phyloP scores from a whole-genome alignment of 2,329 filamentous ascomycete species.

The Aspergillus felis region DNA sequence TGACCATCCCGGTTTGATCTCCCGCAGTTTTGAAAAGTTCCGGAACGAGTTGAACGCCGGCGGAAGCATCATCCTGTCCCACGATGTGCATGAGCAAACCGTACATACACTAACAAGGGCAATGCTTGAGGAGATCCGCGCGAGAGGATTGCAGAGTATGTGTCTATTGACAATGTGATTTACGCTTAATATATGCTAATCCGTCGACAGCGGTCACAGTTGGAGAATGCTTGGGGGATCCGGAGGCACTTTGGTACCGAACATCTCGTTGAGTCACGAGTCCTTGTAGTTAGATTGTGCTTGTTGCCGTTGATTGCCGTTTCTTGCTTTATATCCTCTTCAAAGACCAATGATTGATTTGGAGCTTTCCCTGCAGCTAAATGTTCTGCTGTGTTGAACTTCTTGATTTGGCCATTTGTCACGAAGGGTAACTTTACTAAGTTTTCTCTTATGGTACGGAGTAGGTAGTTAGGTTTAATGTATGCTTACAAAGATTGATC shows the following conservation, averaged over 20 bases:
- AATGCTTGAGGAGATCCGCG: slow-evolving; percentile 36
- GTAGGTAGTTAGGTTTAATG: not conserved
- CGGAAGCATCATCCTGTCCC: slow-evolving; percentile 31
- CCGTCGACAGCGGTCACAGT: slow-evolving; percentile 47
- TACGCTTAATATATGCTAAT: not conserved
- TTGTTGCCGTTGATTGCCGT: not conserved
- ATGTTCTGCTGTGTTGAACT: not conserved
- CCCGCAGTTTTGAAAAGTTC: slow-evolving; percentile 30
- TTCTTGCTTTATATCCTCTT: not conserved
- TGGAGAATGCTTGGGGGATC: slow-evolving; percentile 55
- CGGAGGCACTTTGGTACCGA: slow-evolving; percentile 51
- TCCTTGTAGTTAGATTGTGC: not conserved
- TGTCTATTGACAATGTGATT: not conserved
- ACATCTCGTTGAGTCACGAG: not conserved
- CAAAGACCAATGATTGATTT: not conserved
- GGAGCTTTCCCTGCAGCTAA: not conserved
- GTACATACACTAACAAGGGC: slow-evolving; percentile 28
- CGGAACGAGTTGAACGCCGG: slow-evolving; percentile 27
- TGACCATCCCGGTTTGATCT: slow-evolving; percentile 26
- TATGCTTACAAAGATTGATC: not conserved
- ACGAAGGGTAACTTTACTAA: not conserved
- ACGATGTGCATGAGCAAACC: slow-evolving; percentile 37
- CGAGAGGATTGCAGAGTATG: slow-evolving; percentile 39
- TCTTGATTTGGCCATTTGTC: not conserved
- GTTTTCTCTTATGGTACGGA: not conserved